These are phyloP conservation scores for Nitzschia sp. DNA, from an alignment of 108 stramenopile species.

Conservation along the genomic window DNA sequence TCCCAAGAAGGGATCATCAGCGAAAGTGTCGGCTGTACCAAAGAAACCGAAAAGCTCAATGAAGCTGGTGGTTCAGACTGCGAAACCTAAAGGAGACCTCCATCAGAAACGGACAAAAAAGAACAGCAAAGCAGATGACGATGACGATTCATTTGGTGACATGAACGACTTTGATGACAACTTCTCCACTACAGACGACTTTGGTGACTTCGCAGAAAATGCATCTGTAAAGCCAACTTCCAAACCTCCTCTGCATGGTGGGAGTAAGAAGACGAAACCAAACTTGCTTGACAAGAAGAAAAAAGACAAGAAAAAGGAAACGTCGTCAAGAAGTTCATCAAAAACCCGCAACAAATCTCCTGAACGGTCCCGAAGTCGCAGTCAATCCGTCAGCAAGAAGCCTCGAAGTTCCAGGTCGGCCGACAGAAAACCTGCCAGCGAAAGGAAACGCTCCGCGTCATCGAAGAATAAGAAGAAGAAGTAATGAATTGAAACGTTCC, in stretches of 20 bases:
- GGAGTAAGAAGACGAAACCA: conserved; percentile 8
- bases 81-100: conserved; percentile 11
- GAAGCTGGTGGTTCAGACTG: conserved; percentile 13
- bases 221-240: conserved; percentile 11
- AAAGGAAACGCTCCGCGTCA: not conserved
- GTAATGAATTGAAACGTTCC: not conserved
- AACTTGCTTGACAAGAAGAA: conserved; percentile 8
- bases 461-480: conserved; percentile 13
- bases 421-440: not conserved
- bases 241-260: conserved; percentile 1
- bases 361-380: conserved; percentile 8
- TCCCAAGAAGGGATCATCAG: conserved; percentile 8
- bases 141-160: conserved; percentile 25
- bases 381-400: conserved; percentile 12
- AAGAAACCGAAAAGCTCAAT: conserved; percentile 16
- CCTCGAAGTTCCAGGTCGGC: not conserved
- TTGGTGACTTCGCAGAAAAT: conserved; percentile 28
- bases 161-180: conserved; percentile 29
- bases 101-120: conserved; percentile 16
- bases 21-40: not conserved
- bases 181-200: conserved; percentile 14
- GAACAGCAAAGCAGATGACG: conserved; percentile 13
- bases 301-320: conserved; percentile 2
- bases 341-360: conserved; percentile 1
- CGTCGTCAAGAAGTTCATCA: not conserved